phyloP scores from a whole-genome alignment of 306 rosid species.

The Abrus pulchellus region DNA sequence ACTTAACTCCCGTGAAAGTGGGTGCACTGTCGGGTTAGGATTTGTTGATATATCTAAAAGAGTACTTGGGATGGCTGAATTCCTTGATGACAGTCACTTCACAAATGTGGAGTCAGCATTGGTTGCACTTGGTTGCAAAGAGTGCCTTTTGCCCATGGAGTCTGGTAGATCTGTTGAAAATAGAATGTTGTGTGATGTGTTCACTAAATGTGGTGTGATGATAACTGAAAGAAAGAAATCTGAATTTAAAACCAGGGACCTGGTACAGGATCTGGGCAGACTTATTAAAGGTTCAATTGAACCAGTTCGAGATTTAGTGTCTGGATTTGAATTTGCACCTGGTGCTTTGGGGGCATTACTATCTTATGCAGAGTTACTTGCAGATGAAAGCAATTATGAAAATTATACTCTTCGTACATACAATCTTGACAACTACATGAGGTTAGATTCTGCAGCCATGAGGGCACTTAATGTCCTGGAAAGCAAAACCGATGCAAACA shows the following conservation, averaged over 20 bases:
- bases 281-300: constrained; percentile 94
- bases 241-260: constrained; percentile 89
- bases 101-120: constrained; percentile 91
- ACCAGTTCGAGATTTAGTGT: constrained; percentile 86
- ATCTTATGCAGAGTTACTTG: constrained; percentile 87
- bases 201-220: constrained; percentile 91
- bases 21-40: constrained; percentile 84
- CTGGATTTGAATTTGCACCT: constrained; percentile 91
- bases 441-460: constrained; percentile 95
- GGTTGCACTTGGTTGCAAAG: constrained; percentile 97
- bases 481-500: constrained; percentile 95
- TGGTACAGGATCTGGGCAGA: constrained; percentile 90
- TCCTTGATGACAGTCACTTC: constrained; percentile 91
- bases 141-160: constrained; percentile 83
- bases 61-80: constrained; percentile 88
- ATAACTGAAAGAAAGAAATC: constrained; percentile 87
- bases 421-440: constrained; percentile 87
- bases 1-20: constrained; percentile 78
- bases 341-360: constrained; percentile 89
- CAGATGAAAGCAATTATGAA: constrained; percentile 92
- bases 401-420: constrained; percentile 75
- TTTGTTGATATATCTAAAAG: constrained; percentile 89
- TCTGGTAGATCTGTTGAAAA: constrained; percentile 70
- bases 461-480: constrained; percentile 92
- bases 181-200: constrained; percentile 69